Evolutionary conservation across 192 early-diverging fungal species (phyloP).

Genomic region (Endogone sp.): DNA sequence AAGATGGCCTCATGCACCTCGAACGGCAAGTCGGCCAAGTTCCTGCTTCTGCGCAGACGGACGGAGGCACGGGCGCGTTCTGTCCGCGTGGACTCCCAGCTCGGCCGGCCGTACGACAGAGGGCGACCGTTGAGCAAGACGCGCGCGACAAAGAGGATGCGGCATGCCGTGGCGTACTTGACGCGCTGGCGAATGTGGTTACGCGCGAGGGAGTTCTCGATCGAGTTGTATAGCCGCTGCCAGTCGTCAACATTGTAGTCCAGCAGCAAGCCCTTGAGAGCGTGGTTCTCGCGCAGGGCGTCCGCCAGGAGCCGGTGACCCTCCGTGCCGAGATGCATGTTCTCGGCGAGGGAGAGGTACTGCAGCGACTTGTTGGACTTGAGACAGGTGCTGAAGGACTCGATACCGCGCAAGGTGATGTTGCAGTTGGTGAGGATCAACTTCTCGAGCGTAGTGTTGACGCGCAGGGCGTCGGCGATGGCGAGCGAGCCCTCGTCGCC

Average conservation of each 20-base stretch:
- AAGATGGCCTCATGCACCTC: conserved; percentile 36
- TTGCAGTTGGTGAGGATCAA: conserved; percentile 30
- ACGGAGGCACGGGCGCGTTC: conserved; percentile 13
- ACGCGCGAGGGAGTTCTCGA: conserved; percentile 35
- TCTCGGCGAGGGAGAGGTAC: conserved; percentile 31
- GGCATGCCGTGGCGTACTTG: conserved; percentile 33
- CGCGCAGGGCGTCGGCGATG: conserved; percentile 23
- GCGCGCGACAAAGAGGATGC: conserved; percentile 27
- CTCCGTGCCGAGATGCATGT: conserved; percentile 34
- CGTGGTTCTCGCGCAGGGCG: conserved; percentile 27
- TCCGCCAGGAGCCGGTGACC: conserved; percentile 36
- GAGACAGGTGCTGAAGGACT: conserved; percentile 21
- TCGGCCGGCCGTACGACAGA: conserved; percentile 16
- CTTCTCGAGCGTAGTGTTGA: conserved; percentile 34
- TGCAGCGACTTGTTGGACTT: conserved; percentile 29
- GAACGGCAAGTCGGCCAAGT: conserved; percentile 26
- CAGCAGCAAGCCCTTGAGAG: conserved; percentile 36
- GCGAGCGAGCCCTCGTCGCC: conserved; percentile 12
- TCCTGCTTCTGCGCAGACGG: conserved; percentile 24
- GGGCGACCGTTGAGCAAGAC: conserved; percentile 32
- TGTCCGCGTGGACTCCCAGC: not conserved
- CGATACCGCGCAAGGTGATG: conserved; percentile 26
- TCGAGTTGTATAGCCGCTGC: conserved; percentile 30
- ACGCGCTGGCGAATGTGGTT: conserved; percentile 41
- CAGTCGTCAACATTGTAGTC: conserved; percentile 46